phyloP scores from a whole-genome alignment of 1,284 basidiomycete genomes.

The Inonotus hispidus region DNA sequence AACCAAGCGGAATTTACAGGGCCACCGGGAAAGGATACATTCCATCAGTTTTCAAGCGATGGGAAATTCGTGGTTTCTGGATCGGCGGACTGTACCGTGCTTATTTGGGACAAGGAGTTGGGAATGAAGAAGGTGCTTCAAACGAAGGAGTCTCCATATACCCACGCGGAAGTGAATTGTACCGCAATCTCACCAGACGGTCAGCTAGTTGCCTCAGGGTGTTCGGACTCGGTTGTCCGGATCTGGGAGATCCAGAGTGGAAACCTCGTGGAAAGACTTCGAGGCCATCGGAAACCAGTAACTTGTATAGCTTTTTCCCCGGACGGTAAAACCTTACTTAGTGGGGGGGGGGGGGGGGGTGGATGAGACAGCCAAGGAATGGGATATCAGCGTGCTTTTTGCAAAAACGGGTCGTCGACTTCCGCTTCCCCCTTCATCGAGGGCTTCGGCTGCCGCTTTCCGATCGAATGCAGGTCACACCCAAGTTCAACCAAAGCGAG shows the following conservation, averaged over 20 bases:
- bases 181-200: constrained; percentile 82
- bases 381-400: constrained; percentile 66
- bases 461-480: not conserved
- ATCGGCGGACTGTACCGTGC: constrained; percentile 82
- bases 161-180: constrained; percentile 73
- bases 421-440: not conserved
- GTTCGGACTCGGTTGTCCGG: constrained; percentile 77
- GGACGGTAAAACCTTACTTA: constrained; percentile 74
- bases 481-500: not conserved
- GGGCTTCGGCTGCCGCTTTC: not conserved
- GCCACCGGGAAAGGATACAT: constrained; percentile 89
- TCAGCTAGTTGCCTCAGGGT: constrained; percentile 76
- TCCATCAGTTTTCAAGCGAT: constrained; percentile 83
- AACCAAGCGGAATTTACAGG: constrained; percentile 70
- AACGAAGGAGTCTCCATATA: constrained; percentile 48
- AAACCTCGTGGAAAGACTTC: constrained; percentile 65
- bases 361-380: constrained; percentile 84
- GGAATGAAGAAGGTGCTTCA: constrained; percentile 52
- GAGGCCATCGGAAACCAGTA: constrained; percentile 78
- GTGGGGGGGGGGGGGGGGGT: constrained; percentile 81
- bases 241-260: constrained; percentile 83
- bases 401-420: constrained; percentile 10
- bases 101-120: constrained; percentile 82
- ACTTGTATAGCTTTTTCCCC: constrained; percentile 82
- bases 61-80: constrained; percentile 81